Base-by-base conservation (phyloP, 306 rosid genomes). In the Purshia tridentata region DNA sequence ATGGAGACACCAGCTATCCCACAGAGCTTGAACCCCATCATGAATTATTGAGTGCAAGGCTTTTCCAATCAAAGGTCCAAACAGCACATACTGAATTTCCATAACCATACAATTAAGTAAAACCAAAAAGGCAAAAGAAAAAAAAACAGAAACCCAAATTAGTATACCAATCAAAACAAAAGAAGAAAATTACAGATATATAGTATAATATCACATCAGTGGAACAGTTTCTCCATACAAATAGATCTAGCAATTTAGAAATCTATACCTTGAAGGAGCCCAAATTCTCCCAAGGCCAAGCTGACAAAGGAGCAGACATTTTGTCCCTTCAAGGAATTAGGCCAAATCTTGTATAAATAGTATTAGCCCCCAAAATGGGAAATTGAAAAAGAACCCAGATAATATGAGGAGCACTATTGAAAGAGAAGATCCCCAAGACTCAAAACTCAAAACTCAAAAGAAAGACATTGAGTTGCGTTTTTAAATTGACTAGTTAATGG, bases 241-340 rank as follows among this genome's bases (percentile, higher is more conserved):
- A 74, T 51, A 8, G 35, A 40, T 13, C 4, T 15, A 1, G 23
- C 3, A 8, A 4, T 19, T 29, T 29, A 0, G 2, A 29, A 29
- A 29, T 29, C 35, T 64, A 16, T 83, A 93, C 99, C 96, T 94
- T 94, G 77, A 65, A 90, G 45, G 54, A 16, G 70, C 99, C 97
- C 66, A 91, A 54, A 48, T 89, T 85, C 45, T 89, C 88, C 96
- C 99, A 88, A 7, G 97, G 99, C 97, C 96, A 91, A 70, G 88
- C 39, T n/a, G 96, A 78, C 76, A 91, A 76, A 71, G 92, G 81
- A 84, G 86, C 87, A 61, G 42, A 96, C 94, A 91, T 90, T 57
- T 66, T 46, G 18, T 4, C 20, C 9, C 63, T 49, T 8, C 11
- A 0, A 69, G 61, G 55, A 72, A 3, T 42, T 7, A 35, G 48